Conservation (phyloP, 2,329 filamentous ascomycete genomes). For the Penicillium sp. region DNA sequence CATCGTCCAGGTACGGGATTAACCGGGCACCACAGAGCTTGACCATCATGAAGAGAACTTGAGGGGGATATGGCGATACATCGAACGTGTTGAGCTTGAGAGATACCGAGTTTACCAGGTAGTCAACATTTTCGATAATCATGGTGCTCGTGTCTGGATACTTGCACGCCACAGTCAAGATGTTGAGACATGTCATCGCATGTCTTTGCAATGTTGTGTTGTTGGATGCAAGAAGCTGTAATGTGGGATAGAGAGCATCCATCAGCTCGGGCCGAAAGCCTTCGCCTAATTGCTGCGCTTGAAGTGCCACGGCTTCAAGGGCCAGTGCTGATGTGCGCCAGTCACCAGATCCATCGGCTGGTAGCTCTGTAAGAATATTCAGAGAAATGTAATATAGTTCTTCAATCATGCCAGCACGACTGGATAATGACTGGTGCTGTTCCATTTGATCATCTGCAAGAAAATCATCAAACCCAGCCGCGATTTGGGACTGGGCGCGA, state of each 20-base stretch:
- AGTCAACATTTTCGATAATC: conserved; percentile 87
- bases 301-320: conserved; percentile 71
- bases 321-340: conserved; percentile 74
- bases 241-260: conserved; percentile 84
- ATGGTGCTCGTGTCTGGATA: conserved; percentile 70
- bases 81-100: conserved; percentile 87
- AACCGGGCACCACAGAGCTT: conserved; percentile 73
- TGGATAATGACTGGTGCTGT: conserved; percentile 18
- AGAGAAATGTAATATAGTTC: conserved; percentile 43
- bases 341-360: conserved; percentile 45
- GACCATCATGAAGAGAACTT: conserved; percentile 92
- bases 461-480: conserved; percentile 59
- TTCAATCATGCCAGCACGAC: conserved; percentile 37
- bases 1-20: conserved; percentile 84
- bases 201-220: conserved; percentile 66
- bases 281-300: conserved; percentile 59
- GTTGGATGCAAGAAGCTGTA: conserved; percentile 74
- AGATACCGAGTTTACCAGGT: conserved; percentile 88
- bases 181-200: conserved; percentile 75
- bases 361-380: conserved; percentile 35
- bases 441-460: conserved; percentile 50
- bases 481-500: conserved; percentile 50
- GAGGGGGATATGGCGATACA: conserved; percentile 81
- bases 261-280: conserved; percentile 80
- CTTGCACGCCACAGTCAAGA: conserved; percentile 66